Percentiles rank a stretch among this genome's conserved stretches.
Conservation (phyloP, 768 basidiomycete genomes). For the Hypholoma sublateritium region DNA sequence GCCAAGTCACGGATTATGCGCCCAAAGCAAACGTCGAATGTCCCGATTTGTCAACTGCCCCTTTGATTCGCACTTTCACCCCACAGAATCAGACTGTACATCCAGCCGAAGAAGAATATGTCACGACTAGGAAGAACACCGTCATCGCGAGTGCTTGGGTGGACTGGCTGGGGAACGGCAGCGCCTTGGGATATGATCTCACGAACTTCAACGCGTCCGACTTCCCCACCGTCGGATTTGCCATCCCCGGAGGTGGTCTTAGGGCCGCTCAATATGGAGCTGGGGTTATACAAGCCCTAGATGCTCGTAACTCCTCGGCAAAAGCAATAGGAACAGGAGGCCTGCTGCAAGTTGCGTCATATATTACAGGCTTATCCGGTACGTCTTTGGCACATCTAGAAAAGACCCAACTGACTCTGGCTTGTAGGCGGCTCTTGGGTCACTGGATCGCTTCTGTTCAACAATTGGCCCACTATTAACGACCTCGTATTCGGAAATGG, state of each 20-base stretch:
- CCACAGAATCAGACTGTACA: constrained; percentile 52
- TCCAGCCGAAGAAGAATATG: constrained; percentile 46
- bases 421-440: constrained; percentile 65
- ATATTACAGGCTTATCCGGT: constrained; percentile 70
- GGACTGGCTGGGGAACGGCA: constrained; percentile 58
- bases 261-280: constrained; percentile 69
- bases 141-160: constrained; percentile 51
- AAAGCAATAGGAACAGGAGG: constrained; percentile 64
- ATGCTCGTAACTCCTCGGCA: constrained; percentile 59
- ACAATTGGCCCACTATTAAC: constrained; percentile 57
- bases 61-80: constrained; percentile 52
- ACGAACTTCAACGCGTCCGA: constrained; percentile 32
- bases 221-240: constrained; percentile 60
- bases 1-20: constrained; percentile 43
- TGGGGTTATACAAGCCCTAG: constrained; percentile 54
- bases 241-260: constrained; percentile 70
- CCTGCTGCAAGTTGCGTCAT: constrained; percentile 68
- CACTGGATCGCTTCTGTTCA: constrained; percentile 60
- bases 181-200: constrained; percentile 53
- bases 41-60: constrained; percentile 44
- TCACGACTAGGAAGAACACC: constrained; percentile 38
- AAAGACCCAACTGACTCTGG: not conserved
- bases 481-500: constrained; percentile 63
- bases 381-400: constrained; percentile 9
- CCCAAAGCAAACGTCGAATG: constrained; percentile 49